Evolutionary conservation across 2,329 filamentous ascomycete species (phyloP), one percentile per base, ranked within the genome.

Genomic region (Spiromastix sp.): DNA sequence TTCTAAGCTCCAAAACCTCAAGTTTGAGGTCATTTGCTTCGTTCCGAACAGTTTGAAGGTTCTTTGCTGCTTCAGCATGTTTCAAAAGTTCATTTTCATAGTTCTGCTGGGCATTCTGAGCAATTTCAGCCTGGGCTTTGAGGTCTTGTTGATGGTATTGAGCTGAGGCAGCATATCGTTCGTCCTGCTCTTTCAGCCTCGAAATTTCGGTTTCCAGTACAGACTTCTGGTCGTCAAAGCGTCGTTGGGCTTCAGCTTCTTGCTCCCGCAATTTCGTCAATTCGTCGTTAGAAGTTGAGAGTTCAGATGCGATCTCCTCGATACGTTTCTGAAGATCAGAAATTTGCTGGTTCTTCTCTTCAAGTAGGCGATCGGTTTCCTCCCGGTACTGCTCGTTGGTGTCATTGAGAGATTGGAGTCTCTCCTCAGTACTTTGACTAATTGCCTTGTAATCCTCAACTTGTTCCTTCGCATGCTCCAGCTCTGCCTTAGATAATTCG

Each of bases 31-130:
- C 69, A 50, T 93, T 91, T 58, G 83, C 74, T 45, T 96, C 85
- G 3, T 70, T 68, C 34, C 91, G 83, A 32, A 94, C 68, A 35
- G 71, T 71, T 47, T 93, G 85, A 10, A 95, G 69, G 22, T 77
- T 74, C 60, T 86, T 87, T 9, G 89, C 85, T n/a, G 89, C 91
- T 46, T 95, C 85, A 2, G 87, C 89, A 60, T 98, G 91, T 64
- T 91, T 95, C 50, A 94, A 74, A 8, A 98, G 71, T 57, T 98
- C 91, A 43, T 79, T 79, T 57, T 98, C 93, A 54, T 98, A 98
- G 47, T 91, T 87, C 53, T 93, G 81, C 55, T 98, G 91, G 3
- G 91, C 86, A 56, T 85, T 83, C 35, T 85, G 79, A 2, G 91
- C 86, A 50, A 98, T 96, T 29, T 93, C 83, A 18, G 89, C 87